phyloP scores from a whole-genome alignment of 441 rosid genomes.

The Gossypium lobatum region DNA sequence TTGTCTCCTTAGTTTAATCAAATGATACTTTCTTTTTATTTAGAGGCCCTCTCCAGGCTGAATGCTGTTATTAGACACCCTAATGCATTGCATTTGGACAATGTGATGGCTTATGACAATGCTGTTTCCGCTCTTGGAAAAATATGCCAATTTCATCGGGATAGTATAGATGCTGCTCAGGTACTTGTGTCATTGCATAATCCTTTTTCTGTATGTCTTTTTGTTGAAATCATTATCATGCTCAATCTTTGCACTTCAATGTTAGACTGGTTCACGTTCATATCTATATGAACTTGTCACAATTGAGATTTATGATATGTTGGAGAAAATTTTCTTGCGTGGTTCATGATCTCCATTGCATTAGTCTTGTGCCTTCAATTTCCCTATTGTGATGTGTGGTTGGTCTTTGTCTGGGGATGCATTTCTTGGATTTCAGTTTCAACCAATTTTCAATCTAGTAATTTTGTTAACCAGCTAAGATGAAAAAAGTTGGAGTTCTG shows the following conservation, averaged over 20 bases:
- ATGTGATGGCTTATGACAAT: slow-evolving; percentile 55
- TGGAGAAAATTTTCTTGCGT: neutral
- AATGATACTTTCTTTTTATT: neutral
- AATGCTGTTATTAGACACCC: slow-evolving; percentile 44
- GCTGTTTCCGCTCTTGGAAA: slow-evolving; percentile 65
- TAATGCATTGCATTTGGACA: slow-evolving; percentile 38
- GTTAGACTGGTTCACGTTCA: neutral
- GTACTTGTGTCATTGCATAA: slow-evolving; percentile 18
- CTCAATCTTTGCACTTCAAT: neutral
- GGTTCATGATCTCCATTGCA: neutral
- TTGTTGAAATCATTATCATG: neutral
- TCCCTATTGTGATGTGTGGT: neutral
- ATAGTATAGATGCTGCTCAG: slow-evolving; percentile 44
- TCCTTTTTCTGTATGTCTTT: neutral
- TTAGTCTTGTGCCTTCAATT: neutral
- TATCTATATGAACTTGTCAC: neutral
- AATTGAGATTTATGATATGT: slow-evolving; percentile 10
- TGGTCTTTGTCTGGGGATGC: neutral
- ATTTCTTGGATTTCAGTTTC: neutral
- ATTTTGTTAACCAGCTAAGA: slow-evolving; percentile 1
- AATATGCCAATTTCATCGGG: slow-evolving; percentile 54
- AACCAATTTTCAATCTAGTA: neutral
- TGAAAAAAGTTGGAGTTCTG: neutral
- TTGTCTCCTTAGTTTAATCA: neutral
- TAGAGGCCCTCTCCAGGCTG: slow-evolving; percentile 53